Evolutionary conservation across 306 rosid species (phyloP), one percentile per base, ranked within the genome.

Genomic region (Gillenia trifoliata): DNA sequence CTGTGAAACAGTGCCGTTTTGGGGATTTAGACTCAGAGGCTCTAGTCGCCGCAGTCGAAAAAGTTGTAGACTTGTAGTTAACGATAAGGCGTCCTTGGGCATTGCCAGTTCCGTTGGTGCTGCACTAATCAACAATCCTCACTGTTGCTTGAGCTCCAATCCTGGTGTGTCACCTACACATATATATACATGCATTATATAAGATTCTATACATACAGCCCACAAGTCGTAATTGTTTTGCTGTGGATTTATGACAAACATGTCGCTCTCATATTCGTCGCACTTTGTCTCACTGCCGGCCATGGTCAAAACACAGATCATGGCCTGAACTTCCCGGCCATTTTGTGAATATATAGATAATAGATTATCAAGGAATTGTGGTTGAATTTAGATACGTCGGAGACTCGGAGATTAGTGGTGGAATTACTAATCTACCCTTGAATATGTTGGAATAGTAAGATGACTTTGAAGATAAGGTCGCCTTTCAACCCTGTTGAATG

Each of bases 41-140:
- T 57, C 11, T 66, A 75, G 75, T 86, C 87, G 40, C 75, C 79
- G 16, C 96, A 90, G 23, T 86, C 74, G 11, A 90, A 84, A 75
- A 90, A 90, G n/a, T n/a, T n/a, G n/a, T n/a, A n/a, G n/a, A n/a
- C 28, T 79, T 64, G 74, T 88, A 90, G 49, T 65, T 74, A 1
- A 90, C 89, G 3, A 12, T 86, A 19, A 90, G 89, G 76, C 83
- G 82, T 13, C 96, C 92, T 34, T 72, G 86, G 86, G 77, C 85
- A 60, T 78, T 43, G 1, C 91, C 96, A 20, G 4, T 34, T 0
- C 88, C 84, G 49, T 90, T 61, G 0, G 92, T 88, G 78, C 59
- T 26, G 31, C 92, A 86, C 76, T 86, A 87, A 33, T 90, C 96
- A 19, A 88, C 88, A 3, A 86, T 88, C 56, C 96, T 86, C 29